phyloP scores from a whole-genome alignment of 305 asterid species.

The Solanum hybrid region DNA sequence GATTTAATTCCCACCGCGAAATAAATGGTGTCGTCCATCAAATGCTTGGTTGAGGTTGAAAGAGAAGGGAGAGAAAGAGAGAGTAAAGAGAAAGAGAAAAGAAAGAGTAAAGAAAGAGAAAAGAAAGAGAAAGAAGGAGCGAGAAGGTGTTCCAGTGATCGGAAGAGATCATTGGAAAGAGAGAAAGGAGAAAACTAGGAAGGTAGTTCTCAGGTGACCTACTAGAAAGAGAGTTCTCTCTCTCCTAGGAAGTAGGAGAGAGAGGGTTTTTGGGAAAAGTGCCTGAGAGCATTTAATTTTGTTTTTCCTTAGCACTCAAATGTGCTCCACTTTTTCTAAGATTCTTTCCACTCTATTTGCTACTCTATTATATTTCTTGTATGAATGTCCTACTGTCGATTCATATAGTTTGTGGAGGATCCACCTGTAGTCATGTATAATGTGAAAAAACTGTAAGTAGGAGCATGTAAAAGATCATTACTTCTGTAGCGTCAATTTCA shows the following conservation, averaged over 20 bases:
- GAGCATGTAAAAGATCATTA: background rate
- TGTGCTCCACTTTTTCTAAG: no score
- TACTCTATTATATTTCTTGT: no score
- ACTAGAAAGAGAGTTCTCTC: background rate
- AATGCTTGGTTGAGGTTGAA: background rate
- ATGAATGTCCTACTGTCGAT: no score
- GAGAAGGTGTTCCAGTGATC: background rate
- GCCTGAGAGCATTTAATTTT: background rate
- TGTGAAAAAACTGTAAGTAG: background rate
- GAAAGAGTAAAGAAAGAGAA: background rate
- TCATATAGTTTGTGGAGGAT: background rate
- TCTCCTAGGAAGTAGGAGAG: background rate
- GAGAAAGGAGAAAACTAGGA: background rate
- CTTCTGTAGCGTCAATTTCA: background rate
- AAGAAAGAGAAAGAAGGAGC: background rate
- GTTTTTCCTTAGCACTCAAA: no score
- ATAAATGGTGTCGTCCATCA: background rate
- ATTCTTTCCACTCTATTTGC: no score
- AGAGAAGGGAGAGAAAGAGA: background rate
- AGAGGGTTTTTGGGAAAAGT: background rate
- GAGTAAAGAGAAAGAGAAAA: no score
- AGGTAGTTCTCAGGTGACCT: background rate
- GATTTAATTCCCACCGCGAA: background rate
- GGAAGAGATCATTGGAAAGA: background rate
- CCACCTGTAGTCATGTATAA: background rate